These are phyloP conservation scores for Amaranthus tricolor DNA, from an alignment of 179 eudicot genomes.

Conservation along the genomic window DNA sequence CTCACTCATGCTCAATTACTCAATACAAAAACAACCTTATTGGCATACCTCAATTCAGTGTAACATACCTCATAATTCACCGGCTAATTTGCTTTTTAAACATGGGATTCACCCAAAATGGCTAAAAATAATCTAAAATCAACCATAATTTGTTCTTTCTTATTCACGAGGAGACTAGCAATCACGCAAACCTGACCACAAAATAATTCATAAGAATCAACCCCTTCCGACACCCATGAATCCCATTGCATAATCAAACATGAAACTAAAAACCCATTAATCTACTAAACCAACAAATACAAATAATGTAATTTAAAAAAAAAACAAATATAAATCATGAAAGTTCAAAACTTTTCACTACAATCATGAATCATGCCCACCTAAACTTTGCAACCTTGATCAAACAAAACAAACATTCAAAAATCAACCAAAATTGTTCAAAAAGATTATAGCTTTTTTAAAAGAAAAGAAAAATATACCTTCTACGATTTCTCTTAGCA, in stretches of 20 bases:
- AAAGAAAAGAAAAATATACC: slow-evolving; percentile 21
- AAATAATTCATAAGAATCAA: not conserved
- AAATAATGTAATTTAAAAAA: too few relatives aligned
- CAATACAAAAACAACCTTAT: not conserved
- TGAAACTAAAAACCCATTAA: not conserved
- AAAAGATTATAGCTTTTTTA: not conserved
- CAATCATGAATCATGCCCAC: not conserved
- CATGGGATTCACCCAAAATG: too few relatives aligned
- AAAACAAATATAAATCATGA: too few relatives aligned
- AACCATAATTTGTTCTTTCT: too few relatives aligned
- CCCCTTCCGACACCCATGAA: not conserved
- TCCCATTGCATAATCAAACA: not conserved
- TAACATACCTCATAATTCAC: too few relatives aligned
- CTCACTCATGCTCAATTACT: not conserved
- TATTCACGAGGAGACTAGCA: too few relatives aligned
- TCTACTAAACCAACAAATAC: too few relatives aligned
- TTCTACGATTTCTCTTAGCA: slow-evolving; percentile 33
- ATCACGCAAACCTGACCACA: too few relatives aligned
- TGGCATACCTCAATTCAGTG: not conserved
- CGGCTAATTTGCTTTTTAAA: too few relatives aligned
- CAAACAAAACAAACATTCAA: not conserved
- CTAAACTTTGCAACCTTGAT: not conserved
- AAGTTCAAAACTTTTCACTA: not conserved
- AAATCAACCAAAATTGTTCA: slow-evolving; percentile 1
- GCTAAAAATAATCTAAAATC: too few relatives aligned